Base-by-base conservation (phyloP, 148 eudicot species). In the Rhododendron ferrugineum region DNA sequence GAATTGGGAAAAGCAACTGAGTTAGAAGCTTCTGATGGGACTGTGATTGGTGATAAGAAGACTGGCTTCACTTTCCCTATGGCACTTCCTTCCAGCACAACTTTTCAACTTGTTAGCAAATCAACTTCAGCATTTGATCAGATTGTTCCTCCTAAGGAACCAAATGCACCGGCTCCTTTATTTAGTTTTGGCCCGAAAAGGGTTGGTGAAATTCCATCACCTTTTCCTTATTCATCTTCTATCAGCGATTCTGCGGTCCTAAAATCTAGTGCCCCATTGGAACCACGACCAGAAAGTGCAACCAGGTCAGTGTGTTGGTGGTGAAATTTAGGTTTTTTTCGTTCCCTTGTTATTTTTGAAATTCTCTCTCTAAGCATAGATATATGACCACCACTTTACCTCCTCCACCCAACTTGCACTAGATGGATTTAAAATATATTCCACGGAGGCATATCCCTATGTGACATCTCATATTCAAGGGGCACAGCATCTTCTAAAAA, bases 291-390 rank as follows among this genome's bases (percentile, higher is more conserved):
- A 49, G 92, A 86, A 76, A 72, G 80, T 79, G 83, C 90, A 52
- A 84, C 58, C 91, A 93, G 99, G 99, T 93, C 86, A 79, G 86
- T 85, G 32, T 32, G 34, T 77, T 37, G 74, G 49, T 75, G 50
- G 11, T 80, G 23, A 52, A 26, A 28, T 70, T 70, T 77, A 15
- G 73, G 37, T 50, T 22, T 54, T 18, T 20, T n/a, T 56, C 11
- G 28, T 36, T 2, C 23, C 13, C 44, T 20, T 66, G 70, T 22
- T 11, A n/a, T 32, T 62, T n/a, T 79, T 73, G 73, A 58, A 40
- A 20, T 0, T 30, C 44, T 40, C 32, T 36, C 83, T n/a, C 4
- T 30, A 30, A 52, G 40, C 9, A 50, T 52, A 28, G 32, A 46
- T n/a, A 58, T 46, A 15, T 36, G 42, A 37, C 78, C n/a, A 74